Evolutionary conservation across 192 early-diverging fungal genomes (phyloP), one percentile per base, ranked within the genome.

Genomic region (Rhizophagus prolifer): DNA sequence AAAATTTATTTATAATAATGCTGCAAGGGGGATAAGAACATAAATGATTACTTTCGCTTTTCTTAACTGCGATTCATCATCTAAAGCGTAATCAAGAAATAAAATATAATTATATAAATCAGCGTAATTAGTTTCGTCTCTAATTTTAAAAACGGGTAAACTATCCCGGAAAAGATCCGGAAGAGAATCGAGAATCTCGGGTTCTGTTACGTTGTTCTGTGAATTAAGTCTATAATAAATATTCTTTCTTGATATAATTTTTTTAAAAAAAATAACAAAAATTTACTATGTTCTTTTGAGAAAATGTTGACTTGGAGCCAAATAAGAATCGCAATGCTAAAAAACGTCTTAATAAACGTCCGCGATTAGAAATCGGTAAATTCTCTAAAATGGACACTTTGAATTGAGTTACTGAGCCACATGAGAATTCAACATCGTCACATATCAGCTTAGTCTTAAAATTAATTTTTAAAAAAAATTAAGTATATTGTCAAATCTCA

Each of bases 351-450:
- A 63, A 46, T 63, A 64, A 44, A 23, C 23, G 30, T 63, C 72
- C 72, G 13, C 72, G 72, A 63, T 23, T 19, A 41, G 58, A 38
- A 60, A 44, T 28, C 4, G 72, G 72, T 10, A 74, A 47, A 74
- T 63, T 41, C 1, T 74, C 60, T 36, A 74, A 10, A 19, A 41
- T 74, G 16, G 19, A 38, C 31, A 46, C 23, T 44, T 74, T 61
- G 34, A 70, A 74, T 47, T 63, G 34, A 10, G 72, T 46, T 10
- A 25, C 10, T 6, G 5, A 44, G 12, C 60, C 72, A 14, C 72
- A 74, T 28, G 60, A 46, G 7, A n/a, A 74, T 44, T 30, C 38
- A 8, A 62, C 61, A 46, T 74, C 72, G 21, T 74, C 60, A 74
- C 72, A 74, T 34, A 74, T 46, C 4, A 74, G 60, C 19, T 74